Conservation (phyloP, 148 eudicot genomes). For the Cornus controversa region DNA sequence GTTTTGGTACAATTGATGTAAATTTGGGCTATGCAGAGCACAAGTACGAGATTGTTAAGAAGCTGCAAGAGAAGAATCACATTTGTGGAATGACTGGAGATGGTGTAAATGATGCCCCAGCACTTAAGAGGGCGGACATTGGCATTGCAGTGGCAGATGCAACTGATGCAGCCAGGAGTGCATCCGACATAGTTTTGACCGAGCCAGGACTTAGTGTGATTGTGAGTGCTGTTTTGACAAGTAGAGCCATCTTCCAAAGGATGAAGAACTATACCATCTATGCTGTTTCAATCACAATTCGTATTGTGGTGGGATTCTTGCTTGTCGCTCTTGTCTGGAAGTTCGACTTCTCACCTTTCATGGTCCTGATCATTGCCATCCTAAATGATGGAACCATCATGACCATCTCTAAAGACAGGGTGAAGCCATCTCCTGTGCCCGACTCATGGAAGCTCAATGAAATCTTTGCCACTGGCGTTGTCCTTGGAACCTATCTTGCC, state of each 20-base stretch:
- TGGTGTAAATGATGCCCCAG: constrained; percentile 46
- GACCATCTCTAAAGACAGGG: constrained; percentile 33
- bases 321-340: constrained; percentile 28
- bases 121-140: constrained; percentile 38
- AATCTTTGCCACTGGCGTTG: constrained; percentile 30
- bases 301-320: constrained; percentile 30
- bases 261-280: constrained; percentile 36
- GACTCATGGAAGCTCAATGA: constrained; percentile 34
- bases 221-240: constrained; percentile 32
- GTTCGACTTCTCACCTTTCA: constrained; percentile 33
- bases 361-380: constrained; percentile 29
- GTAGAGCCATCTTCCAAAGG: constrained; percentile 36
- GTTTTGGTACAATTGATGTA: constrained; percentile 1
- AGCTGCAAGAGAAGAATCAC: constrained; percentile 42
- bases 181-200: constrained; percentile 36
- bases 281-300: constrained; percentile 32
- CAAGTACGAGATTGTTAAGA: constrained; percentile 47
- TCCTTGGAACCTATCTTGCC: constrained; percentile 29
- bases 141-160: constrained; percentile 45
- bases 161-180: constrained; percentile 34
- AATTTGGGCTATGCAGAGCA: constrained; percentile 29
- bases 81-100: constrained; percentile 52
- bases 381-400: constrained; percentile 33
- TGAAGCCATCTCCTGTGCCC: constrained; percentile 28
- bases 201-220: constrained; percentile 41